These are phyloP conservation scores for Gnomoniopsis smithogilvyi DNA, from an alignment of 2,329 filamentous ascomycete species.

Conservation along the genomic window DNA sequence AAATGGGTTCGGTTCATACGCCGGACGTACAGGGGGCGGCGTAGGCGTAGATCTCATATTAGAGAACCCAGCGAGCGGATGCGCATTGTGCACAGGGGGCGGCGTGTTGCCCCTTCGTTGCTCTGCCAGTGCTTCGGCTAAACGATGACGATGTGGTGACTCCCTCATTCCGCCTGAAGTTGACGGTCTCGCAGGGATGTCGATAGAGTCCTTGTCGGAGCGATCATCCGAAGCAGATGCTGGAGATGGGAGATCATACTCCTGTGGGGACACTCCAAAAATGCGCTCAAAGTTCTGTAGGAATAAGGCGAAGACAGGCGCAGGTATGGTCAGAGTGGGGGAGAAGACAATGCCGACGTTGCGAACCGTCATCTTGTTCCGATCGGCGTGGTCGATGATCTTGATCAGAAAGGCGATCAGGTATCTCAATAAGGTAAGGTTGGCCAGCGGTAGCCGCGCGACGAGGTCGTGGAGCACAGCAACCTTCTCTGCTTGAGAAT, in stretches of 20 bases:
- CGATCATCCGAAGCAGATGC: slow-evolving; percentile 30
- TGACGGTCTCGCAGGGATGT: slow-evolving; percentile 39
- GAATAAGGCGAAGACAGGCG: slow-evolving; percentile 90
- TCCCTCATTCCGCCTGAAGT: slow-evolving; percentile 41
- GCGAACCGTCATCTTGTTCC: slow-evolving; percentile 97
- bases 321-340: slow-evolving; percentile 92
- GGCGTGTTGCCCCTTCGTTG: slow-evolving; percentile 44
- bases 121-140: slow-evolving; percentile 38
- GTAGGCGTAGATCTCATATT: slow-evolving; percentile 38
- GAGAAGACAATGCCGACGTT: slow-evolving; percentile 99
- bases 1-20: slow-evolving; percentile 42
- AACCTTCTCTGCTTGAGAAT: slow-evolving; percentile 73
- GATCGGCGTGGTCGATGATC: slow-evolving; percentile 83
- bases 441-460: slow-evolving; percentile 73
- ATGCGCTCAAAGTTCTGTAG: slow-evolving; percentile 86
- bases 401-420: slow-evolving; percentile 85
- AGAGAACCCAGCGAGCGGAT: slow-evolving; percentile 25
- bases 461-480: slow-evolving; percentile 73
- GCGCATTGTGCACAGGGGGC: slow-evolving; percentile 29
- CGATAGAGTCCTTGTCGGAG: slow-evolving; percentile 15
- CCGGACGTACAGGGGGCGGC: slow-evolving; percentile 36
- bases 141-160: slow-evolving; percentile 50
- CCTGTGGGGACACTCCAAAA: slow-evolving; percentile 70
- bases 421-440: slow-evolving; percentile 77
- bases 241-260: slow-evolving; percentile 55